Base-by-base conservation (phyloP, 371 early-diverging fungal genomes). In the Mucor irregularis region DNA sequence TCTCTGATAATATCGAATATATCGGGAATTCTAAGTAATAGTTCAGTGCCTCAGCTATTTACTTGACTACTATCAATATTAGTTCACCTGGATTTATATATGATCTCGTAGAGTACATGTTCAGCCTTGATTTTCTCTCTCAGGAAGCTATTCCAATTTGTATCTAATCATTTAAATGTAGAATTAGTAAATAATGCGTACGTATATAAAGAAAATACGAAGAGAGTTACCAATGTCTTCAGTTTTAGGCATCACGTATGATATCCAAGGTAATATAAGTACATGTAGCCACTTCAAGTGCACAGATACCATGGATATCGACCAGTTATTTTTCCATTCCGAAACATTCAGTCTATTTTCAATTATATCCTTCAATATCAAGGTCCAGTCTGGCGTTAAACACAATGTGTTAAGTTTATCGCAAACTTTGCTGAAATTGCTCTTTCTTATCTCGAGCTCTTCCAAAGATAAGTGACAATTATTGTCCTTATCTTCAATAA, bases 1-100 rank as follows among this genome's bases (percentile, higher is more conserved):
- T 69, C 67, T 8, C 49, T 34, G 8, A 76, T 71, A n/a, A 71
- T 73, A 46, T 73, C 68, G 51, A 76, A 73, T 3, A 76, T 57
- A n/a, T 47, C 17, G 8, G 52, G 21, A 9, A 66, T 45, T 11
- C 66, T 42, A 42, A 22, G 24, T 24, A 0, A 42, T 10, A 38
- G 35, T 1, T 14, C 3, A 35, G 35, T 59, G 48, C 1, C 10
- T n/a, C 6, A 42, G 14, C 0, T 16, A 26, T 17, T 1, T n/a
- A 35, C 1, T 3, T 35, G 17, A 40, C 2, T 14, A 14, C n/a
- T 21, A 48, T 28, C 10, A 22, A 24, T 48, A 28, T 38, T 24
- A n/a, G n/a, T 9, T 22, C 24, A 42, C 42, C 42, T 48, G 22
- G 29, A 14, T 25, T 60, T 30, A 33, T 64, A 64, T 13, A 64